Evolutionary conservation across 257 asterid genomes (phyloP).

Genomic region (Fraxinus excelsior): DNA sequence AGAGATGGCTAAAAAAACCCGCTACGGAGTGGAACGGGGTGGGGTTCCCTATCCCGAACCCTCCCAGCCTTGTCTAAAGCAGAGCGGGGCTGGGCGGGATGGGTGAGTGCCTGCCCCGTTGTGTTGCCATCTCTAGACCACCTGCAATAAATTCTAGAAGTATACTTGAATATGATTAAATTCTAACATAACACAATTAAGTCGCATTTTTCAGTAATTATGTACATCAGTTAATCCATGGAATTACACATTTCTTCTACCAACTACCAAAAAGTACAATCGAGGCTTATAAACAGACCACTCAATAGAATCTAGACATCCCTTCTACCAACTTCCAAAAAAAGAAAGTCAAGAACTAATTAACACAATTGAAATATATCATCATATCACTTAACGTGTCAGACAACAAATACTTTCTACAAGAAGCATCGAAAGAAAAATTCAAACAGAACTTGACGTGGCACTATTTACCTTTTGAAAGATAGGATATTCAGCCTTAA

Average conservation of each 20-base stretch:
- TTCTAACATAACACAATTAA: neutral
- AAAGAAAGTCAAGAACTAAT: neutral
- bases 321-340: too few relatives aligned
- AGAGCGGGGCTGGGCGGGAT: too few relatives aligned
- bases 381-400: neutral
- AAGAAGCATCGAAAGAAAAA: neutral
- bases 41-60: too few relatives aligned
- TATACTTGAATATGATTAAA: neutral
- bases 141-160: neutral
- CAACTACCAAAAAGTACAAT: neutral
- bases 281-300: too few relatives aligned
- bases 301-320: neutral
- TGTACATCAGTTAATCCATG: neutral
- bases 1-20: too few relatives aligned
- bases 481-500: slow-evolving; percentile 85
- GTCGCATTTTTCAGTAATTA: slow-evolving; percentile 2
- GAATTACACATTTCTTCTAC: slow-evolving; percentile 5
- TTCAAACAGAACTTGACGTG: slow-evolving; percentile 1
- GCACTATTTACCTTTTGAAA: slow-evolving; percentile 64
- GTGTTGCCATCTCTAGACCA: too few relatives aligned
- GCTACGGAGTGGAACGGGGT: too few relatives aligned
- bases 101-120: too few relatives aligned
- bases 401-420: neutral
- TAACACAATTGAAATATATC: neutral
- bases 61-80: too few relatives aligned